Evolutionary conservation across 2,329 filamentous ascomycete species (phyloP), one percentile per base, ranked within the genome.

Genomic region (Lasiodiplodia theobromae): DNA sequence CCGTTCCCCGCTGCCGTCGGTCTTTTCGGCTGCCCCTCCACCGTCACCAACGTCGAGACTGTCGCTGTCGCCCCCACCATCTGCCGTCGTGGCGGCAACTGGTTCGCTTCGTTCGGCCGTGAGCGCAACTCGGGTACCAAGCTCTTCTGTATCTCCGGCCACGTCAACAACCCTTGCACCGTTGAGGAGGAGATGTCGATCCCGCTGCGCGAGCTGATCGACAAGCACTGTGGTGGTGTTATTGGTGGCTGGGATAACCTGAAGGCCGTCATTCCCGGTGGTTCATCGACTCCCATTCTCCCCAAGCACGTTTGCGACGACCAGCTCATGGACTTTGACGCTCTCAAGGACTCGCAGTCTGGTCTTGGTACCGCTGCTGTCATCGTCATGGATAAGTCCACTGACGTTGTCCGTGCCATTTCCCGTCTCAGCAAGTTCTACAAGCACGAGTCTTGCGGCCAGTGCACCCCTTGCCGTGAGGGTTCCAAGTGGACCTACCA

Each of bases 171-270:
- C 86, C 96, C 96, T 67, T 93, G 89, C 81, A 98, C 96, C 0
- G 96, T 99, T 70, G 96, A 99, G 82, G 96, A 99, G 84, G 96
- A 99, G 84, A 99, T 99, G 96, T 97, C 93, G 65, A 99, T 99
- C 74, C 92, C 96, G 53, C 89, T 99, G 70, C 91, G 92, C 54
- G 96, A 99, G 82, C 89, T 99, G 71, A 98, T 99, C 76, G 96
- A 99, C 72, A 96, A 93, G 85, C 96, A 99, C 88, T 98, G 96
- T 79, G 96, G 96, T 80, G 96, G 96, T 81, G 96, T 99, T 65
- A 90, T 90, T 75, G 96, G 96, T 71, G 96, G 96, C 69, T 99
- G 96, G 96, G 96, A 99, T 81, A 99, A 99, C 84, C 87, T 99
- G 65, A 89, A 94, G 75, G 96, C 96, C 71, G 84, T 99, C 77